Base-by-base conservation (phyloP, 768 basidiomycete genomes). In the Butyriboletus loyo region DNA sequence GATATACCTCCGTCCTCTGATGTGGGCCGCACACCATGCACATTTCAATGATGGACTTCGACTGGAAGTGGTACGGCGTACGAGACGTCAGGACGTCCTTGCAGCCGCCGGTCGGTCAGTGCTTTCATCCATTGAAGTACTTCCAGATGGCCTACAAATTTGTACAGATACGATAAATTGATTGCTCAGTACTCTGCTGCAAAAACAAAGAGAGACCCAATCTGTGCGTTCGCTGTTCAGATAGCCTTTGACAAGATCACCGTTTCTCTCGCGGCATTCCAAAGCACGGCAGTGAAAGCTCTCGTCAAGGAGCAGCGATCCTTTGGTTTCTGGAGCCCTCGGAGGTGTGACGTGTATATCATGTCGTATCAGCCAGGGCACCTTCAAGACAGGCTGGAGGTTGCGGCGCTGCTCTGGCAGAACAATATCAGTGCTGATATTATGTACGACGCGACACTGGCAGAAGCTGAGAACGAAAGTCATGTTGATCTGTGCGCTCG, bases 241-340 rank as follows among this genome's bases (percentile, higher is more conserved):
- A 85, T 93, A 34, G 82, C 84, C 5, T 71, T 92, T 5, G 88
- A 92, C 65, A 88, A 86, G 72, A 88, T 93, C 54, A 82, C 86
- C 0, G 71, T 77, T 1, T 78, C 82, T 11, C 74, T 92, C 2
- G 89, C 87, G 0, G 73, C 82, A 2, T 87, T 81, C 63, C 89
- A 92, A 62, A 79, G 79, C 9, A 66, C 72, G 1, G 84, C 85
- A 1, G 78, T 89, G 34, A 84, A 83, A 64, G 78, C 78, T 3
- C 75, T 90, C 6, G 73, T 90, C 47, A 91, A 87, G 66, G 88
- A 91, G 61, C 82, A 85, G 54, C 81, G 83, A 11, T 91, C 92
- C 0, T 93, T 91, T 55, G 91, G 92, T 0, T 89, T 83, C 63
- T 93, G 89, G 89, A 89, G 88, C 67, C 91, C 91, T n/a, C 79